A percentile compares a stretch with the other conserved stretches of the same genome.
Conservation (phyloP, 495 filamentous ascomycete species). For the Neurospora sp. region DNA sequence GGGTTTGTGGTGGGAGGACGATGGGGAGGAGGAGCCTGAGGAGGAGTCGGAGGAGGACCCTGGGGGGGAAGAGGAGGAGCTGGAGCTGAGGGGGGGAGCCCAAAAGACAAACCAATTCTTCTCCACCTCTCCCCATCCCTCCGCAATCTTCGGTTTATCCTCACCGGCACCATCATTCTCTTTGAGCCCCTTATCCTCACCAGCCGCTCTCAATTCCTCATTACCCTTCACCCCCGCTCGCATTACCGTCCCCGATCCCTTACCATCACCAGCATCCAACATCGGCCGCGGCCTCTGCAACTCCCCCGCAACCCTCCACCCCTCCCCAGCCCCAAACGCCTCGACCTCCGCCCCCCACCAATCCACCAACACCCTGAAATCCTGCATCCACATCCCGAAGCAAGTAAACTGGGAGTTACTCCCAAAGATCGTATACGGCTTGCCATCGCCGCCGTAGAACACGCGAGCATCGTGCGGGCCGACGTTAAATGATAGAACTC, state of each 20-base stretch:
- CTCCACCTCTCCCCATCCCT: conserved; percentile 25
- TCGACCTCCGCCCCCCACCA: conserved; percentile 15
- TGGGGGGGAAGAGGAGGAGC: neutral
- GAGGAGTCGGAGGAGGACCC: neutral
- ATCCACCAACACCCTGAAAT: conserved; percentile 36
- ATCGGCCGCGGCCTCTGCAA: conserved; percentile 31
- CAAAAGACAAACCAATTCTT: conserved; percentile 52
- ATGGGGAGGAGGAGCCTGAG: neutral
- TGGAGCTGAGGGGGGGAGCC: conserved; percentile 16
- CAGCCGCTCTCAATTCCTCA: too few relatives aligned
- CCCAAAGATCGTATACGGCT: conserved; percentile 36
- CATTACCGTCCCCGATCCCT: too few relatives aligned
- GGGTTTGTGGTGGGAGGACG: neutral
- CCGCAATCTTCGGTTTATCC: neutral
- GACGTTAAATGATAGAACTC: conserved; percentile 22
- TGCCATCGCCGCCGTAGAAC: conserved; percentile 35
- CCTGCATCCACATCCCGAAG: conserved; percentile 42
- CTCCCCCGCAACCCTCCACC: conserved; percentile 32
- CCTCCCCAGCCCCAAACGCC: neutral
- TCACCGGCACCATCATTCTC: neutral
- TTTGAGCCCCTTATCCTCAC: neutral
- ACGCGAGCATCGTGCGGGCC: conserved; percentile 45
- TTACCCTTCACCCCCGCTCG: too few relatives aligned
- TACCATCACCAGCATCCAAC: too few relatives aligned
- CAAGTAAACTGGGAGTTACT: conserved; percentile 40